phyloP scores from a whole-genome alignment of 129 eudicot species.

The Escallonia rubra region DNA sequence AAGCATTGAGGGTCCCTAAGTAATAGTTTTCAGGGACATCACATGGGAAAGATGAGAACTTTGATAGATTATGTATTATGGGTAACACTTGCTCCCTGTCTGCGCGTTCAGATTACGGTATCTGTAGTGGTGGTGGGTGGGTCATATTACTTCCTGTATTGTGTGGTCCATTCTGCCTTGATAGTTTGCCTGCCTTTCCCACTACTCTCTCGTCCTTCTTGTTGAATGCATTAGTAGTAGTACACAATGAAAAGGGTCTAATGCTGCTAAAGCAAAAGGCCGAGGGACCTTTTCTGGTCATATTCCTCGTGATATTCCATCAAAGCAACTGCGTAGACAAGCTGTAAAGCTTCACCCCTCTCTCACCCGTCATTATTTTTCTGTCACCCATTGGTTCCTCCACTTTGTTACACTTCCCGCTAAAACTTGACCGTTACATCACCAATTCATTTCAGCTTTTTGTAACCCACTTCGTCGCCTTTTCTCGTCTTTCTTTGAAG shows the following conservation, averaged over 20 bases:
- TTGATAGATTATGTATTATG: too few species aligned
- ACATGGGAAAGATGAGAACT: conserved; percentile 18
- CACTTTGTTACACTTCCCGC: conserved; percentile 2
- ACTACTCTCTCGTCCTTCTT: background rate
- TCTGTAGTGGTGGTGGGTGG: background rate
- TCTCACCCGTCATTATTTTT: conserved; percentile 17
- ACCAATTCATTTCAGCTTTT: background rate
- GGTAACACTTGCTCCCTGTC: too few species aligned
- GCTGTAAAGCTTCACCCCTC: conserved; percentile 45
- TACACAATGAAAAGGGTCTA: background rate
- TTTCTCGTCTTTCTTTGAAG: too few species aligned
- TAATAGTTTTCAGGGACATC: conserved; percentile 5
- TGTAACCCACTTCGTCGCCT: too few species aligned
- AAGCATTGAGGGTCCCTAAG: conserved; percentile 5
- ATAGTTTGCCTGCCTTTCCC: background rate
- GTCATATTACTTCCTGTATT: background rate
- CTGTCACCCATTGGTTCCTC: background rate
- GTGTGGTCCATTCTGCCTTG: conserved; percentile 15
- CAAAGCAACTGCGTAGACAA: conserved; percentile 40
- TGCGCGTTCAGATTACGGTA: too few species aligned
- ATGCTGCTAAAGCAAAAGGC: conserved; percentile 21
- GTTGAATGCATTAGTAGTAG: background rate
- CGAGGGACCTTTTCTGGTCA: conserved; percentile 13
- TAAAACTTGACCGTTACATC: background rate
- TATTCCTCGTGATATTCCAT: conserved; percentile 35